Evolutionary conservation across 768 basidiomycete species (phyloP), one percentile per base, ranked within the genome.

Genomic region (Hydnomerulius pinastri): DNA sequence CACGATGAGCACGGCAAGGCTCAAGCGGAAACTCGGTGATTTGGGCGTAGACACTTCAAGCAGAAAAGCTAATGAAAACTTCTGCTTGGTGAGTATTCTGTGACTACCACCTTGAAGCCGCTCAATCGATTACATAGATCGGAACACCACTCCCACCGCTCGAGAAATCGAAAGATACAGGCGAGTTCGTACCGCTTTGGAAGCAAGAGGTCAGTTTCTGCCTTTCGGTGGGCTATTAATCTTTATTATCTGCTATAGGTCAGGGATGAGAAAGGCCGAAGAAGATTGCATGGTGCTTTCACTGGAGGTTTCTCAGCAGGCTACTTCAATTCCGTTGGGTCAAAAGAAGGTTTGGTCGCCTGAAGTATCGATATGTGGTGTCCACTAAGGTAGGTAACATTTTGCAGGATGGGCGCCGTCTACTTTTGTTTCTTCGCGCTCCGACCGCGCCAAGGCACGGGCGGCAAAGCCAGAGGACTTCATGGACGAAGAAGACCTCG

Each of bases 401-500:
- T 46, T 7, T 57, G 0, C 58, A 97, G 95, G 96, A 84, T 99
- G 95, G 94, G 68, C 92, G 7, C 97, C 97, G 0, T 80, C 88
- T 28, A 90, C 91, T 2, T 99, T 98, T 68, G 85, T 90, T 12
- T 98, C 96, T 0, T 97, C 95, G 6, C 81, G 94, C 27, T 69
- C 65, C 24, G 87, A 90, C 37, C 82, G 94, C 41, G 82, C 82
- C 39, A 86, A 86, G 65, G 46, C 53, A 23, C 77, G 80, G 58
- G 71, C 69, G 2, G 70, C 77, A n/a, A 77, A 78, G 27, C 87
- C 92, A 0, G 92, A 96, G 69, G 93, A 97, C 65, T 98, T 92
- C 65, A 98, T 99, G 97, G 97, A 99, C 71, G 97, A 98, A 36
- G 97, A 99, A 70, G 97, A 98, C 66, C 73, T 98, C 13, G 84